phyloP scores from a whole-genome alignment of 345 rosid species.

The Lepidium aucheri region DNA sequence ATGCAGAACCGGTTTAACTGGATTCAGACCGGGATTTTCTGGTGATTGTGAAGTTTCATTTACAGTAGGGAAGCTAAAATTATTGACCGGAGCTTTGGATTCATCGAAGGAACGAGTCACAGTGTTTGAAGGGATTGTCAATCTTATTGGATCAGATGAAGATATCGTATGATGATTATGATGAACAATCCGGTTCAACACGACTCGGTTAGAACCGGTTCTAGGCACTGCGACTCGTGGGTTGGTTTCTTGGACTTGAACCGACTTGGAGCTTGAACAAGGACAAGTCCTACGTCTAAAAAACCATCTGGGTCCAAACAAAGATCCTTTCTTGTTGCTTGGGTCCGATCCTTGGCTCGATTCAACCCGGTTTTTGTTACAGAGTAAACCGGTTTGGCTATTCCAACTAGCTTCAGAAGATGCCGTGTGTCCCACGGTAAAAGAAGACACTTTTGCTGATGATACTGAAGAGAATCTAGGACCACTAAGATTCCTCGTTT shows the following conservation, averaged over 20 bases:
- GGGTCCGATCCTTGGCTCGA: not conserved
- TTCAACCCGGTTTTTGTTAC: constrained; percentile 11
- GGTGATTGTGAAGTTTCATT: not conserved
- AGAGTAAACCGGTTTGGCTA: constrained; percentile 66
- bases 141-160: constrained; percentile 18
- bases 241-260: constrained; percentile 48
- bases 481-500: constrained; percentile 16
- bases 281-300: constrained; percentile 54
- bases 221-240: constrained; percentile 21
- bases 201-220: constrained; percentile 11
- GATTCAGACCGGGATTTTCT: not conserved
- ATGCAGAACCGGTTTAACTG: not conserved
- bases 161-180: constrained; percentile 13
- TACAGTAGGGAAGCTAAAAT: constrained; percentile 16
- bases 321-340: constrained; percentile 49
- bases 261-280: constrained; percentile 63
- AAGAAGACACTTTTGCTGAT: constrained; percentile 43
- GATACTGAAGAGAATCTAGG: constrained; percentile 57
- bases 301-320: constrained; percentile 36
- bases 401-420: constrained; percentile 95
- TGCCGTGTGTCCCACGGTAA: constrained; percentile 46
- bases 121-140: constrained; percentile 18
- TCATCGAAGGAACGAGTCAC: constrained; percentile 11
- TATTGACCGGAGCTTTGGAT: not conserved
- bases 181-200: constrained; percentile 2